Evolutionary conservation across 1,284 basidiomycete genomes (phyloP).

Genomic region (Ustilago trichophora): DNA sequence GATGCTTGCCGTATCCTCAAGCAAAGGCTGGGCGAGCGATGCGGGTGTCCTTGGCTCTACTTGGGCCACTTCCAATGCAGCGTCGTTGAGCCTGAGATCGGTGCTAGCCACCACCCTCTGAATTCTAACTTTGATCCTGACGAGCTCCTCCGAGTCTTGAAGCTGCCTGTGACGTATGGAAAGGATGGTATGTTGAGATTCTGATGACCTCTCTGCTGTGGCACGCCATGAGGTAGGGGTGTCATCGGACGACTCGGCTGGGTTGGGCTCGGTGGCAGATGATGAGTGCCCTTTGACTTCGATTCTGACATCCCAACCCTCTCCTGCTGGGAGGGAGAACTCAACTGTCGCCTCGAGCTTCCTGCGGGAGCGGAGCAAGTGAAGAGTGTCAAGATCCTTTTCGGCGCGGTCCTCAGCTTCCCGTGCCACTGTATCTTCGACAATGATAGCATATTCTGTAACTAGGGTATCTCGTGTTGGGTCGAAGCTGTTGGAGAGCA

Average conservation of each 20-base stretch:
- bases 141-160: conserved; percentile 38
- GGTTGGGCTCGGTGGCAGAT: background rate
- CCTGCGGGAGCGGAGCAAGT: conserved; percentile 70
- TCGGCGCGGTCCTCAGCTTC: conserved; percentile 35
- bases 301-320: conserved; percentile 91
- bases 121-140: conserved; percentile 43
- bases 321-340: conserved; percentile 77
- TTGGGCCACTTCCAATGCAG: conserved; percentile 20
- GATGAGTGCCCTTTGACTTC: conserved; percentile 14
- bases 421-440: conserved; percentile 72
- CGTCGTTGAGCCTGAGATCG: conserved; percentile 51
- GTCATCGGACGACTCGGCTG: conserved; percentile 69
- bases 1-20: conserved; percentile 52
- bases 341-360: conserved; percentile 80
- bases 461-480: conserved; percentile 81
- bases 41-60: conserved; percentile 30
- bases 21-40: conserved; percentile 17
- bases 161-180: conserved; percentile 28
- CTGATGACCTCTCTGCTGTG: conserved; percentile 19
- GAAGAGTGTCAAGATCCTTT: conserved; percentile 42
- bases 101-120: conserved; percentile 54
- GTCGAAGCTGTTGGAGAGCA: conserved; percentile 81
- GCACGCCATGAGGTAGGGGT: conserved; percentile 76
- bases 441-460: conserved; percentile 84
- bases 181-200: conserved; percentile 22